Base-by-base conservation (phyloP, 192 early-diverging fungal species). In the Umbelopsis vinacea region DNA sequence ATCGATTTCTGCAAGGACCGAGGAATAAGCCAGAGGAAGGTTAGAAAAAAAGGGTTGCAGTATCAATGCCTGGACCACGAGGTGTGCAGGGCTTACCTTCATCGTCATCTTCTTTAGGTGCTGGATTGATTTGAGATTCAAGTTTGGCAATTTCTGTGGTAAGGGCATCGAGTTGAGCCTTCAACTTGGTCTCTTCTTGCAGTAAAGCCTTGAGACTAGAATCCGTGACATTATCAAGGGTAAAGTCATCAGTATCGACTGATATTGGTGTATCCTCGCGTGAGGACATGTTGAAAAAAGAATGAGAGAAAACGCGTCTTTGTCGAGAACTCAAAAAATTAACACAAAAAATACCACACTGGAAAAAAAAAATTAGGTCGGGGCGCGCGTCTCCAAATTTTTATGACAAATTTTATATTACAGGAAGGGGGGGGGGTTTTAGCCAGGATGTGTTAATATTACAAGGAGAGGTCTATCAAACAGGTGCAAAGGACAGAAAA, bases 151-250 rank as follows among this genome's bases (percentile, higher is more conserved):
- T 79, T 68, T 72, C 77, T 19, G 26, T 71, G 22, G 46, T 19
- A 21, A 77, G 38, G n/a, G 68, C 79, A 52, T 82, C 75, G 67
- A 92, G 90, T 54, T 81, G 84, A 11, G 79, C 72, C 22, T 83
- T 79, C 21, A 92, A 80, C 33, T 79, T 77, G n/a, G 78, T 82
- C 73, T 92, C 89, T 55, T 82, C 76, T 74, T 80, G 60, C 15
- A 84, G 75, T 45, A 92, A 47, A 12, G 45, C 43, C 43, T 75
- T 72, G 6, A 79, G 66, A 6, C 68, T 60, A 33, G 24, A 52
- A 52, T 75, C 76, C 0, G 54, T 35, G 5, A 75, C 74, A 29
- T 52, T 52, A 21, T 67, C 70, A 17, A 54, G 54, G 19, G 68
- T 6, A 11, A 46, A 37, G 22, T 73, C 74, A n/a, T 78, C 67